These are phyloP conservation scores for Venturia effusa DNA, from an alignment of 2,329 filamentous ascomycete species.

Conservation along the genomic window DNA sequence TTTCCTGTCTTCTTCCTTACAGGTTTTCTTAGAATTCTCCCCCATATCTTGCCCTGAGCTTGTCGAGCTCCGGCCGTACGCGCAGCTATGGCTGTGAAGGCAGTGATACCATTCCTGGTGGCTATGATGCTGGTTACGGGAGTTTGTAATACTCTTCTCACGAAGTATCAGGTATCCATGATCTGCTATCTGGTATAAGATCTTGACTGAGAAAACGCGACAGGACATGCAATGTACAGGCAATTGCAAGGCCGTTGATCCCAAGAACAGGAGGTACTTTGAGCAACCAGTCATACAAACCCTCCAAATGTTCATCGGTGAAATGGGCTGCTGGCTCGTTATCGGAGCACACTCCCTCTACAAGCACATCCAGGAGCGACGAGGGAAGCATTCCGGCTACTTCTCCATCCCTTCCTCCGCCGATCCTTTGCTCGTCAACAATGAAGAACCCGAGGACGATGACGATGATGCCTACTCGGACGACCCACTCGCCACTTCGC, in stretches of 20 bases:
- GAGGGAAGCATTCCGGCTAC: neutral
- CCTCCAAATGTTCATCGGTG: slow-evolving; percentile 93
- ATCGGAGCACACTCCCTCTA: slow-evolving; percentile 61
- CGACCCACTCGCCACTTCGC: slow-evolving; percentile 26
- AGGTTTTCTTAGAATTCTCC: neutral
- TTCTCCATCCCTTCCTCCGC: slow-evolving; percentile 6
- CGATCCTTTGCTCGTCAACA: slow-evolving; percentile 9
- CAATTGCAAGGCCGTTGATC: slow-evolving; percentile 65
- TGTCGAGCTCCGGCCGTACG: neutral
- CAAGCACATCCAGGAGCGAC: slow-evolving; percentile 35
- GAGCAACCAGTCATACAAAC: slow-evolving; percentile 96
- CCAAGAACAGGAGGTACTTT: slow-evolving; percentile 59
- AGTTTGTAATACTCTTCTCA: slow-evolving; percentile 92
- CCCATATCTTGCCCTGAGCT: neutral
- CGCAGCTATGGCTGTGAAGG: slow-evolving; percentile 57
- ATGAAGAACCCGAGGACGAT: slow-evolving; percentile 14
- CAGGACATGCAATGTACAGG: slow-evolving; percentile 95
- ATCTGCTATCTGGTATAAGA: slow-evolving; percentile 10
- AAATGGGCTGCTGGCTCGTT: slow-evolving; percentile 93
- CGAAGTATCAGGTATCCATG: slow-evolving; percentile 77
- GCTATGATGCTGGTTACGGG: slow-evolving; percentile 94
- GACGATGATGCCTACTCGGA: slow-evolving; percentile 36
- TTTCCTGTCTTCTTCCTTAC: neutral
- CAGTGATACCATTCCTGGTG: slow-evolving; percentile 73
- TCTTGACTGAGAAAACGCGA: neutral